Conservation (phyloP, 805 yeast species). For the Lachancea waltii region DNA sequence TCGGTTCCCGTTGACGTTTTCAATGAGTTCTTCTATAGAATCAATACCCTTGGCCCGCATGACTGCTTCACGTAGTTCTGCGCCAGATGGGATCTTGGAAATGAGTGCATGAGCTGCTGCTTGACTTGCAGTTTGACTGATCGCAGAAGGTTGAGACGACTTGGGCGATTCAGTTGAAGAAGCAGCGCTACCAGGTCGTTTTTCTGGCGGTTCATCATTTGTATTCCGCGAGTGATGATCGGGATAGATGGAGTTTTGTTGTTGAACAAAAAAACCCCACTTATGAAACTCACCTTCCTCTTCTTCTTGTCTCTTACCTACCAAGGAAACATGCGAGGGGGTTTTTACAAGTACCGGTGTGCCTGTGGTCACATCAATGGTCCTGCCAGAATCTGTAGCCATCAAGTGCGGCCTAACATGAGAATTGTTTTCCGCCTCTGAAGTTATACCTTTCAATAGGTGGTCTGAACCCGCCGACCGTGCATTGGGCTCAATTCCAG, state of each 20-base stretch:
- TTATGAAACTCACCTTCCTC: conserved; percentile 92
- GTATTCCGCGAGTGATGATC: conserved; percentile 14
- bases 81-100: conserved; percentile 40
- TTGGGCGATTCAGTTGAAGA: conserved; percentile 6
- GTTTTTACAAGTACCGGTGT: conserved; percentile 61
- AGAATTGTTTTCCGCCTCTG: conserved; percentile 5
- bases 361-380: conserved; percentile 64
- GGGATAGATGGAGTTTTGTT: conserved; percentile 39
- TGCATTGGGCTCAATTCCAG: conserved; percentile 9
- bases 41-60: conserved; percentile 72
- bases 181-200: conserved; percentile 5
- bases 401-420: conserved; percentile 54
- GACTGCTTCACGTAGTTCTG: conserved; percentile 46
- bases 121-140: conserved; percentile 13
- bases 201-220: conserved; percentile 2
- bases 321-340: conserved; percentile 56
- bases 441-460: conserved; percentile 5
- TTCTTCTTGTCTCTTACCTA: conserved; percentile 71
- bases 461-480: conserved; percentile 20
- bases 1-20: conserved; percentile 52
- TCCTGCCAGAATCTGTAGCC: conserved; percentile 56
- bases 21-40: conserved; percentile 59
- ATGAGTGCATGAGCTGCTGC: conserved; percentile 15
- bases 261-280: conserved; percentile 76
- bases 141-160: conserved; percentile 11